Evolutionary conservation across 1,284 basidiomycete genomes (phyloP), one percentile per base, ranked within the genome.

Genomic region (Ustilago loliicola): DNA sequence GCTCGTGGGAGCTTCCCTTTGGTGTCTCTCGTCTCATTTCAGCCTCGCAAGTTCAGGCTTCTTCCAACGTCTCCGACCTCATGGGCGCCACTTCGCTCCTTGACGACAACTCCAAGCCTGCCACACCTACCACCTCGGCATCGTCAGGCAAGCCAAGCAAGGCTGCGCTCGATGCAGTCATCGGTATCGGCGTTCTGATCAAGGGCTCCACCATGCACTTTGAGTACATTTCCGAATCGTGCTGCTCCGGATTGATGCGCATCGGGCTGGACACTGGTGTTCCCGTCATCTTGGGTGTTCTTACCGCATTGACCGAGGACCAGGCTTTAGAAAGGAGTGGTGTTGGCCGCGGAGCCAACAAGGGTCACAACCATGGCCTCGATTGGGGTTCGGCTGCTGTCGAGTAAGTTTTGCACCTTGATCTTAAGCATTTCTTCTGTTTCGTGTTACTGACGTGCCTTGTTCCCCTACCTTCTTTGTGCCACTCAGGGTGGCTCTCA

Each of bases 351-450:
- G 92, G 91, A 4, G 88, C 87, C 57, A 91, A 90, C 25, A 91
- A 92, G 83, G 93, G 93, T 2, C 94, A 96, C 85, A 96, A 96
- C 86, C 95, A 96, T 81, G 96, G 96, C 36, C 93, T 96, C 87
- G 96, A 98, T 83, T 99, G 96, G 96, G 96, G 93, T 19, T 87
- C 91, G 52, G 96, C 96, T 11, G 96, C 96, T 9, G 94, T 98
- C 19, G 96, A 99, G 88, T 84, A 72, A 61, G 82, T 82, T 27
- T 50, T 15, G n/a, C 48, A 25, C 15, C 27, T 15, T 13, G 27
- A 25, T 25, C 48, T 13, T 15, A 29, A 19, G 15, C 17, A 45
- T 53, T n/a, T 19, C 25, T 52, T 23, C 13, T n/a, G 38, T 36
- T n/a, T 30, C 11, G n/a, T 23, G 2, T 61, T 34, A 19, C 53